Conservation (phyloP, 2,329 filamentous ascomycete species). For the Bipolaris victoriae region DNA sequence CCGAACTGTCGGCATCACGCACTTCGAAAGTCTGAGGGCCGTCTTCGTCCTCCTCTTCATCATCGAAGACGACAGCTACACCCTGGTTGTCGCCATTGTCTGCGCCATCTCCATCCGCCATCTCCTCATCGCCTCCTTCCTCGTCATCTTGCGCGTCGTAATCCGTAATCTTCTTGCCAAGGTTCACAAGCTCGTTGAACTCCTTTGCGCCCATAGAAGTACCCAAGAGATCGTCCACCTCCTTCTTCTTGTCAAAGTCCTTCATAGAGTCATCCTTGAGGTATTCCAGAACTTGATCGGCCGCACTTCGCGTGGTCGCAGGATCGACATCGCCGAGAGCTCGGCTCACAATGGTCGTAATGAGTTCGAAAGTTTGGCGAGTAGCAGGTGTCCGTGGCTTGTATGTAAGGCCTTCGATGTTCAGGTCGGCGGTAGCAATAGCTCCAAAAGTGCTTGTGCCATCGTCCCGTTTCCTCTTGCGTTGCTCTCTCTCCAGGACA, state of each 20-base stretch:
- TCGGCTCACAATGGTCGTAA: constrained; percentile 86
- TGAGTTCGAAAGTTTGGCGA: constrained; percentile 90
- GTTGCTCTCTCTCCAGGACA: constrained; percentile 81
- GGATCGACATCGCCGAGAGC: constrained; percentile 92
- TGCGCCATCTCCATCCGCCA: constrained; percentile 65
- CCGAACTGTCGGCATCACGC: constrained; percentile 80
- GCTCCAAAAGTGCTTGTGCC: constrained; percentile 68
- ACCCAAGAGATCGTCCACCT: constrained; percentile 93
- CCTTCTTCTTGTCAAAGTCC: constrained; percentile 97
- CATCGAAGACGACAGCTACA: constrained; percentile 96
- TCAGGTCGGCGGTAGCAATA: constrained; percentile 76
- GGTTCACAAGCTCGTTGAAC: constrained; percentile 94
- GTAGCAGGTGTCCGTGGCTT: constrained; percentile 90
- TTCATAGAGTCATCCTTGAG: constrained; percentile 96
- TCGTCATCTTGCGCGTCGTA: constrained; percentile 97
- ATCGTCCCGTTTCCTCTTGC: constrained; percentile 81
- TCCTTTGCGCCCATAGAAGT: constrained; percentile 81
- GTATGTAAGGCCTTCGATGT: constrained; percentile 91
- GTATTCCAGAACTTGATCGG: constrained; percentile 87
- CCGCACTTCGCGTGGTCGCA: constrained; percentile 89
- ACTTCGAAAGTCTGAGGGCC: constrained; percentile 82
- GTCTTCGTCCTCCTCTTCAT: constrained; percentile 80
- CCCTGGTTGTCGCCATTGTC: constrained; percentile 89
- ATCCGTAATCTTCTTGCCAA: constrained; percentile 98
- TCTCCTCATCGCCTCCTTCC: constrained; percentile 72